These are phyloP conservation scores for Mrakia gelida DNA, from an alignment of 768 basidiomycete genomes.

Conservation along the genomic window DNA sequence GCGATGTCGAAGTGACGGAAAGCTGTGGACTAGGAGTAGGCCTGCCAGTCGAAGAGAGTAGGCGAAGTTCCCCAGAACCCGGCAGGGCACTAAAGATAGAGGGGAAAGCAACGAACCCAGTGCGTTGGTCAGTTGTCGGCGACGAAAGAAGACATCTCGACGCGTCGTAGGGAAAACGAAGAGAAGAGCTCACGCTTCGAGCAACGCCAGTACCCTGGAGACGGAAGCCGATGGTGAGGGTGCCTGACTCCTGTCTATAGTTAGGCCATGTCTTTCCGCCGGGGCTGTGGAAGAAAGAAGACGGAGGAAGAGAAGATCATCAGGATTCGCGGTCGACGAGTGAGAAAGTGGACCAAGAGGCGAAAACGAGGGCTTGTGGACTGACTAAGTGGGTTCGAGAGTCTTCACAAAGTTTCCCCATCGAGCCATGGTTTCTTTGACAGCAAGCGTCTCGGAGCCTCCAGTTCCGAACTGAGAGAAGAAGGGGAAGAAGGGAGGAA, in stretches of 20 bases:
- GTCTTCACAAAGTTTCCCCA: constrained; percentile 23
- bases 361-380: no score
- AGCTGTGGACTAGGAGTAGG: not conserved
- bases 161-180: not conserved
- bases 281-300: not conserved
- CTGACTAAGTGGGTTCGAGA: not conserved
- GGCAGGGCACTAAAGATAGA: not conserved
- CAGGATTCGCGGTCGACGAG: no score
- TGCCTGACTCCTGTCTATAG: not conserved
- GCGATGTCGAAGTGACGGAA: no score
- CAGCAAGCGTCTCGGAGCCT: not conserved
- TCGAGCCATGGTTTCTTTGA: not conserved
- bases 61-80: constrained; percentile 19
- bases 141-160: no score
- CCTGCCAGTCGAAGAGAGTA: constrained; percentile 28
- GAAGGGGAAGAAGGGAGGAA: no score
- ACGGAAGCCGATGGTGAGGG: not conserved
- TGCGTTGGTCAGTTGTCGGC: not conserved
- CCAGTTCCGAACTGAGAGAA: not conserved
- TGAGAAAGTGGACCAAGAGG: no score
- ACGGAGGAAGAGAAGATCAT: no score
- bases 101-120: not conserved
- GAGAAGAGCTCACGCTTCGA: not conserved
- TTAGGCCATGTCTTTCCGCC: not conserved
- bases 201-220: not conserved